Conservation (phyloP, 345 rosid species). For the Dipteronia sinensis region DNA sequence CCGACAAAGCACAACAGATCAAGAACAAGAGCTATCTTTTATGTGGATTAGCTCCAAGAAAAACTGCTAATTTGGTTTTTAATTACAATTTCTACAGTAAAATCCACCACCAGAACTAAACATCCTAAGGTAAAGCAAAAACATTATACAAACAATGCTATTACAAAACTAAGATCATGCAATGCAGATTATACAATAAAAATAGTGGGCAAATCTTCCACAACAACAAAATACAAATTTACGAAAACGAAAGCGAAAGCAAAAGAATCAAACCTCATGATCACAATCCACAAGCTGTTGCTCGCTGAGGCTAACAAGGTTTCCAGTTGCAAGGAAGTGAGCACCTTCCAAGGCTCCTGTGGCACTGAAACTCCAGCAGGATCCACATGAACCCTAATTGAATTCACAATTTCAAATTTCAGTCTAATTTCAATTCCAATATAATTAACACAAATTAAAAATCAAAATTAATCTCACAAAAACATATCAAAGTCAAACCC, state of each 20-base stretch:
- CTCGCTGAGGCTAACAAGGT: constrained; percentile 94
- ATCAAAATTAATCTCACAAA: neutral
- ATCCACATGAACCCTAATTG: constrained; percentile 88
- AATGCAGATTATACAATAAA: neutral
- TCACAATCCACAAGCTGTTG: constrained; percentile 99
- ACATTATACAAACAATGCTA: neutral
- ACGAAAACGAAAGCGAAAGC: neutral
- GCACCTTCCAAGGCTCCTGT: constrained; percentile 99
- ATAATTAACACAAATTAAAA: neutral
- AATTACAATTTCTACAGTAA: neutral
- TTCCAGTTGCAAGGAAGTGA: constrained; percentile 80
- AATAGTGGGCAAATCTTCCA: neutral
- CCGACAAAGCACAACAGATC: too few relatives aligned
- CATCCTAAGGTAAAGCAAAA: neutral
- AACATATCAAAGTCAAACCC: neutral
- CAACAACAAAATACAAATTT: neutral
- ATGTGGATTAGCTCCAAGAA: neutral
- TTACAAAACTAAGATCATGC: neutral
- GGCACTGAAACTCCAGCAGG: constrained; percentile 98
- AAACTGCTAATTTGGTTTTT: neutral
- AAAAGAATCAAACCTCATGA: constrained; percentile 68
- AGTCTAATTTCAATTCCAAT: neutral
- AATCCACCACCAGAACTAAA: neutral
- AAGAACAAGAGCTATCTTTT: too few relatives aligned
- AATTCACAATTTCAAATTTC: constrained; percentile 3